phyloP scores from a whole-genome alignment of 2,329 filamentous ascomycete species.

The Emergomyces pasteurianus region DNA sequence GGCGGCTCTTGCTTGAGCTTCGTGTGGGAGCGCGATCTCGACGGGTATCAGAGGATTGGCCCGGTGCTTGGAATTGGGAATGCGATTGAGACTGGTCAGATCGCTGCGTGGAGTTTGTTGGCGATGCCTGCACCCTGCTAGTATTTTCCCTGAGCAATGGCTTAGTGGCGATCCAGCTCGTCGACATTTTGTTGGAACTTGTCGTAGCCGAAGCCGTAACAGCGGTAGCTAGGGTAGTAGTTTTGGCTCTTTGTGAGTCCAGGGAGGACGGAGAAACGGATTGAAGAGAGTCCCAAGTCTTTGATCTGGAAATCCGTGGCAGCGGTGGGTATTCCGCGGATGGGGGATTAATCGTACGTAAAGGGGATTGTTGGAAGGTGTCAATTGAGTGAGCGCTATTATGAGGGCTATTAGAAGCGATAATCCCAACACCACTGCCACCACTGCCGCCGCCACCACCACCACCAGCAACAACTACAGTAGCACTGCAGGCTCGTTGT shows the following conservation, averaged over 20 bases:
- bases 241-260: background rate
- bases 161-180: background rate
- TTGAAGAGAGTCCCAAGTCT: background rate
- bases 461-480: background rate
- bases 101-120: background rate
- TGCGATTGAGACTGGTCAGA: background rate
- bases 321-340: background rate
- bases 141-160: background rate
- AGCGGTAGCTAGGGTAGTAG: background rate
- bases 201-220: background rate
- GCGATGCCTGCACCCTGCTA: background rate
- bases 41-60: background rate
- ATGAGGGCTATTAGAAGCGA: background rate
- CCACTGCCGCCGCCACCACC: background rate
- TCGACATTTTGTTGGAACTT: background rate
- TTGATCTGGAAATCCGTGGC: background rate
- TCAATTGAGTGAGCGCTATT: background rate
- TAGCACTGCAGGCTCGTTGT: background rate
- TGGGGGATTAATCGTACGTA: background rate
- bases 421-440: background rate
- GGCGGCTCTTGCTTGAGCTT: constrained; percentile 32
- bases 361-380: background rate
- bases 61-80: background rate
- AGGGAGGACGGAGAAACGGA: background rate
- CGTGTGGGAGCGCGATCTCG: constrained; percentile 17